Base-by-base conservation (phyloP, 2,329 filamentous ascomycete species). In the Drechmeria coniospora region DNA sequence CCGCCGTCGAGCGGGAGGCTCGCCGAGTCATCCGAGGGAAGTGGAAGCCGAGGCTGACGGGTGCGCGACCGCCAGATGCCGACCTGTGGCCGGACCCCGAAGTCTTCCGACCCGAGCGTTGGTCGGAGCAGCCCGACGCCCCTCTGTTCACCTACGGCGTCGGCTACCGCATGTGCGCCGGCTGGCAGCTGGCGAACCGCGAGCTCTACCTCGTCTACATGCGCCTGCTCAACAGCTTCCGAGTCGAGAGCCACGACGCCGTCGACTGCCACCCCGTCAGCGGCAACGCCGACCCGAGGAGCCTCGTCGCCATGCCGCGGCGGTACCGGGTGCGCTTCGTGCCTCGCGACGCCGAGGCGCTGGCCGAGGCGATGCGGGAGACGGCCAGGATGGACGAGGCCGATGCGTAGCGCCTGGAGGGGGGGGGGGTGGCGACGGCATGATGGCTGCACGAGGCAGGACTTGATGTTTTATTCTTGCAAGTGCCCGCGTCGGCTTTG, bases 141-240 rank as follows among this genome's bases (percentile, higher is more conserved):
- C 71, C 71, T 1, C 47, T 76, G 9, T 76, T 76, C 45, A 74
- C 70, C 0, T 77, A 75, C 32, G 73, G 73, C 0, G 54, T 77
- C 8, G 73, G 73, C 2, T 76, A 75, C 36, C 63, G 72, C 21
- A 78, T 78, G 73, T 78, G 74, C 35, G 70, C 72, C 0, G 73
- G 71, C 2, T 36, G 30, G 13, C 16, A 36, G 13, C 21, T 38
- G 9, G 36, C 36, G 8, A 38, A 38, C 23, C 57, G 72, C 2
- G 73, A 78, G 42, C 53, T 78, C 12, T 78, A 79, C 34, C 54
- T 76, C 8, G 57, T 73, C 8, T 77, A 72, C 41, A 60, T 76
- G 50, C 60, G 73, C 17, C 63, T 71, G 36, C 49, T 78, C 15
- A 70, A 64, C 44, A 66, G 65, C 39, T 75, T 77, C 46, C 61